These are phyloP conservation scores for Hyphopichia wangnamkhiaoensis DNA, from an alignment of 1,139 yeast species.

Conservation along the genomic window DNA sequence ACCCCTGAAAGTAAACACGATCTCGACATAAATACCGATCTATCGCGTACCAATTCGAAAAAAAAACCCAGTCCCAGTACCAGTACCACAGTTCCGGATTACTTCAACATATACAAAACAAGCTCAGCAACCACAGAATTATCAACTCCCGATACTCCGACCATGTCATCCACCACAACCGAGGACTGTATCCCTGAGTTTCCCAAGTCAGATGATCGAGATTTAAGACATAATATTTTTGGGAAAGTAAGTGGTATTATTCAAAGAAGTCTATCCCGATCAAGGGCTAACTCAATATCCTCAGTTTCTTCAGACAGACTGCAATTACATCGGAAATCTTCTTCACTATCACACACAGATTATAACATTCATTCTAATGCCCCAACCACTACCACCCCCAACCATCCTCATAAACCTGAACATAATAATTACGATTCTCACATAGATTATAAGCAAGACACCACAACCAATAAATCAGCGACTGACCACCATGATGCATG, in stretches of 20 bases:
- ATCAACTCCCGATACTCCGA: constrained; percentile 13
- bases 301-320: constrained; percentile 9
- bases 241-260: constrained; percentile 37
- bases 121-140: constrained; percentile 14
- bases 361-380: constrained; percentile 4
- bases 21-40: background rate
- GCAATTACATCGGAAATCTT: background rate
- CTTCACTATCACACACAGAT: constrained; percentile 10
- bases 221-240: constrained; percentile 26
- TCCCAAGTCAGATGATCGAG: constrained; percentile 14
- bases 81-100: constrained; percentile 1
- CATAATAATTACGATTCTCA: no score
- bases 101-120: constrained; percentile 5
- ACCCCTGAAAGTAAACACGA: background rate
- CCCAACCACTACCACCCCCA: background rate
- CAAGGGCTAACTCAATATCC: constrained; percentile 18
- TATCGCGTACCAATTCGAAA: background rate
- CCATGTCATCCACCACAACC: constrained; percentile 5
- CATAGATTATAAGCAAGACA: no score
- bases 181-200: constrained; percentile 8
- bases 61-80: background rate
- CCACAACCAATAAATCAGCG: no score
- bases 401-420: no score
- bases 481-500: no score
- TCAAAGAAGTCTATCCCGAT: constrained; percentile 21